Base-by-base conservation (phyloP, 257 asterid species). In the Voacanga thouarsii region DNA sequence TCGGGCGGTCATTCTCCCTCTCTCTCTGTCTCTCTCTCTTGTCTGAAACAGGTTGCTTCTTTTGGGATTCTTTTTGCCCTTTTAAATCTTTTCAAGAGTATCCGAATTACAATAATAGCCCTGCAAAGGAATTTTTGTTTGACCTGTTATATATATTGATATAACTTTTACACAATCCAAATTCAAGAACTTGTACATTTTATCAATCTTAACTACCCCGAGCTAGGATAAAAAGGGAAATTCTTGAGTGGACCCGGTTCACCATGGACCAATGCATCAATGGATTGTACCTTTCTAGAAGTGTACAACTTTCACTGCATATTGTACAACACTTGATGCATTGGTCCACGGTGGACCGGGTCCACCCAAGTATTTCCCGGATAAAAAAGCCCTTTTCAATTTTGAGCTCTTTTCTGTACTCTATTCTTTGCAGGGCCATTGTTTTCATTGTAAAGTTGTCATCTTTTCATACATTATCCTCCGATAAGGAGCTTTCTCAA, bases 61-160 rank as follows among this genome's bases (percentile, higher is more conserved):
- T 44, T 72, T 12, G 53, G 26, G 16, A 33, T 8, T 63, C 64
- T 45, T 2, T 41, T 1, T 47, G 10, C 33, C 12, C 5, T 43
- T 26, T 44, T 28, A 7, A 47, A 6, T 26, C 26, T 26, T 21
- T n/a, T 59, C n/a, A 37, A 2, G 67, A 61, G 18, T 39, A 33
- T 15, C 75, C 14, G 26, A 51, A 65, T 64, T 64, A 37, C 68
- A 45, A 64, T 19, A 15, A 26, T 74, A 72, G 10, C 43, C 78
- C 30, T 61, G 81, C 55, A 18, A 60, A 80, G 79, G 79, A 57
- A 80, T 14, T 45, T 28, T 39, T 33, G 45, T 60, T 47, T 23
- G 30, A 16, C 64, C 41, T 21, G 18, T 30, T 71, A 19, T 45
- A 12, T n/a, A 37, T 28, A 64, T 23, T 72, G 55, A 24, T 59